Evolutionary conservation across 208 protist species (phyloP), one percentile per base, ranked within the genome.

Genomic region (Dictyostelium gargantuum): DNA sequence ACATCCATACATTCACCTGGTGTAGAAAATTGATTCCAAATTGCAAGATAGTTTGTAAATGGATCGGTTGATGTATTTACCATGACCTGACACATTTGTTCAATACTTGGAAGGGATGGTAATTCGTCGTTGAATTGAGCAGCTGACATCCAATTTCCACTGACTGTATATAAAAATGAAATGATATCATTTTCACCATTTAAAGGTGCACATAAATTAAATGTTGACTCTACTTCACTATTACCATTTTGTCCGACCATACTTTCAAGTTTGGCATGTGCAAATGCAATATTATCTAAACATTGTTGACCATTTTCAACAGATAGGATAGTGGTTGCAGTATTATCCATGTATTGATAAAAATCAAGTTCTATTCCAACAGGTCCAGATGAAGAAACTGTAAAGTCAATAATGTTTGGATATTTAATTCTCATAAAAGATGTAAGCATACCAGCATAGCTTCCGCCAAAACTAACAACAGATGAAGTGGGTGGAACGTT

Each of bases 121-220:
- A 35, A n/a, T 44, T 85, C 80, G 17, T 85, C 38, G 35, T 85
- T 85, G 19, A 58, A 85, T 85, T 85, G 80, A 52, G 29, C 61
- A 46, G 23, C 40, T 19, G 26, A n/a, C n/a, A 48, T 46, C 10
- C 21, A 68, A 73, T 38, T 68, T 40, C 80, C 80, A 29, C 44
- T 21, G 23, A 85, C 15, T 29, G 38, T 23, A 42, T 85, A 8
- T 29, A 85, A 54, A 50, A 85, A 85, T 9, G 54, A 44, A 1
- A 44, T 29, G 29, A 85, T n/a, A 74, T 85, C 80, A 17, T 56
- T 35, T n/a, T 48, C 40, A 61, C n/a, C 19, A 19, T 38, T 3
- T 15, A 85, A 10, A 44, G 40, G 58, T 6, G 54, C 8, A 32
- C 61, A 70, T 35, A 68, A 9, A 40, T 56, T 32, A 32, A 85